Percentiles rank a stretch among this genome's conserved stretches.
phyloP scores from a whole-genome alignment of 2,329 filamentous ascomycete genomes.

The Sclerotinia nivalis region DNA sequence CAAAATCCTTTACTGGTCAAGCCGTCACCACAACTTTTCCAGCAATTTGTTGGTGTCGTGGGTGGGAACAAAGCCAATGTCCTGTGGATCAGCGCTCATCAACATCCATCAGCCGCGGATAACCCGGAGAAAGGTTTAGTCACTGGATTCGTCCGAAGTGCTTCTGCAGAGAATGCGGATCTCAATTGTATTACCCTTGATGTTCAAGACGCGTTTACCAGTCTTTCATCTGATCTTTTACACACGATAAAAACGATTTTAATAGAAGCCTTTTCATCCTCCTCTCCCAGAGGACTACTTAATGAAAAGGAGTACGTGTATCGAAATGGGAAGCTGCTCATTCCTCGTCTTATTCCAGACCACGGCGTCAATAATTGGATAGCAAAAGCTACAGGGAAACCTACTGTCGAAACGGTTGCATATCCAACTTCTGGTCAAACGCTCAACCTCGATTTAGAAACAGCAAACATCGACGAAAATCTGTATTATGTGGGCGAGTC shows the following conservation, averaged over 20 bases:
- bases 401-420: neutral
- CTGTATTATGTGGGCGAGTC: neutral
- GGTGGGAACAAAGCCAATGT: neutral
- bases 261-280: neutral
- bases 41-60: neutral
- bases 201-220: neutral
- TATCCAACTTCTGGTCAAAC: neutral
- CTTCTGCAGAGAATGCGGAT: neutral
- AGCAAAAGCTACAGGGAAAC: neutral
- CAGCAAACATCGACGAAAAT: neutral
- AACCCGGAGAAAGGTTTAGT: neutral
- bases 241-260: neutral
- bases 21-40: neutral
- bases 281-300: neutral
- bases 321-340: neutral
- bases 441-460: neutral
- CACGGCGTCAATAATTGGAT: conserved; percentile 30
- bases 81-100: neutral
- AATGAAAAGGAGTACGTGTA: neutral
- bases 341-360: neutral
- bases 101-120: neutral
- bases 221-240: neutral
- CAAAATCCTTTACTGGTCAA: neutral
- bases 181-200: neutral
- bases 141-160: neutral